Conservation (phyloP, 371 early-diverging fungal species). For the Conidiobolus incongruus region DNA sequence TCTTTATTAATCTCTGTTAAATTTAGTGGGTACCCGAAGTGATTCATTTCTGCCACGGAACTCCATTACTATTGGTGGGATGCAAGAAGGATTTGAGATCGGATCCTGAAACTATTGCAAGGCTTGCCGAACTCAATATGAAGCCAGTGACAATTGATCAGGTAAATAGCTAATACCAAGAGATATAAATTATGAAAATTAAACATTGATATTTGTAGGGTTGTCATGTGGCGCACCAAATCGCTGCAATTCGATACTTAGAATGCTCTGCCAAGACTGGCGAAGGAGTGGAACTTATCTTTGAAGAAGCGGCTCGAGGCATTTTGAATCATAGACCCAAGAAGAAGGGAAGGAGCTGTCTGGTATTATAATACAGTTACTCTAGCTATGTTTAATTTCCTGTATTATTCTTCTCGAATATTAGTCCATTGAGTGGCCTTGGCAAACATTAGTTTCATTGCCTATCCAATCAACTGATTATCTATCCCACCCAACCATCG, state of each 20-base stretch:
- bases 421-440: no score
- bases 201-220: constrained; percentile 14
- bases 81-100: constrained; percentile 48
- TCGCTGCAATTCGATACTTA: constrained; percentile 48
- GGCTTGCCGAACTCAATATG: constrained; percentile 7
- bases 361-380: no score
- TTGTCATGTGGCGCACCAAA: constrained; percentile 27
- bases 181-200: no score
- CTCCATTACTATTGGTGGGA: constrained; percentile 50
- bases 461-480: no score
- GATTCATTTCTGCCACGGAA: constrained; percentile 32
- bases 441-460: no score
- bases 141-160: no score
- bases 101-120: constrained; percentile 19
- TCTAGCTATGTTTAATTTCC: no score
- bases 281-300: constrained; percentile 48
- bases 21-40: constrained; percentile 50
- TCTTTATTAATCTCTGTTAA: neutral
- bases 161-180: no score
- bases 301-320: constrained; percentile 36
- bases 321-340: no score
- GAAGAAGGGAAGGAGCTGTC: no score
- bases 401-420: no score
- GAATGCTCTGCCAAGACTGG: constrained; percentile 50
- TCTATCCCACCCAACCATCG: no score